A percentile compares a stretch with the other conserved stretches of the same genome.
phyloP scores from a whole-genome alignment of 305 asterid species.

The Ajuga reptans region DNA sequence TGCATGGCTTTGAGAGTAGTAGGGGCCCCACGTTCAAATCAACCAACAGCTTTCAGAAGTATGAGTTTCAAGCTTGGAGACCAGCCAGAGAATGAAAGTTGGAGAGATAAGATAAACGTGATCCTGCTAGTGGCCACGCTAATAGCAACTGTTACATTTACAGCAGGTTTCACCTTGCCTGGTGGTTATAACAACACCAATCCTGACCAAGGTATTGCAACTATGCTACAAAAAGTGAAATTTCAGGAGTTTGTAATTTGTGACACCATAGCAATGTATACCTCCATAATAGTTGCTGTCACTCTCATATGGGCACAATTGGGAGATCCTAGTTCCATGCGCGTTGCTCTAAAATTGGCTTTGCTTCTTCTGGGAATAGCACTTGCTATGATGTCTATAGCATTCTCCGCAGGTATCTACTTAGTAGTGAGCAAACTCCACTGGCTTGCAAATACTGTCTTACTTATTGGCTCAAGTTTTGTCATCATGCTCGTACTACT shows the following conservation, averaged over 20 bases:
- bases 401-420: slow-evolving; percentile 40
- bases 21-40: slow-evolving; percentile 33
- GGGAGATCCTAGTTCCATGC: slow-evolving; percentile 36
- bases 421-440: slow-evolving; percentile 39
- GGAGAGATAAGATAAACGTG: slow-evolving; percentile 39
- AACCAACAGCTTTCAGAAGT: slow-evolving; percentile 20
- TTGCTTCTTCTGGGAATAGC: slow-evolving; percentile 40
- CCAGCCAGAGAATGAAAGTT: slow-evolving; percentile 29
- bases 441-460: slow-evolving; percentile 39
- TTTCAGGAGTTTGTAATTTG: slow-evolving; percentile 39
- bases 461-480: slow-evolving; percentile 32
- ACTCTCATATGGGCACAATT: slow-evolving; percentile 48
- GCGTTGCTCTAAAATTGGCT: slow-evolving; percentile 31
- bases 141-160: slow-evolving; percentile 44
- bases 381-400: slow-evolving; percentile 37
- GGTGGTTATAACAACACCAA: slow-evolving; percentile 34
- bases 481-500: slow-evolving; percentile 17
- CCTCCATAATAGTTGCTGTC: slow-evolving; percentile 36
- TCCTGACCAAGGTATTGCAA: slow-evolving; percentile 36
- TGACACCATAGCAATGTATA: slow-evolving; percentile 40
- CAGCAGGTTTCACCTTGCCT: slow-evolving; percentile 47
- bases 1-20: slow-evolving; percentile 36
- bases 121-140: slow-evolving; percentile 43
- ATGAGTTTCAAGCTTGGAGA: slow-evolving; percentile 18
- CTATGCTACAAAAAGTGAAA: slow-evolving; percentile 30